Evolutionary conservation across 345 rosid species (phyloP).

Genomic region (Populus alba): DNA sequence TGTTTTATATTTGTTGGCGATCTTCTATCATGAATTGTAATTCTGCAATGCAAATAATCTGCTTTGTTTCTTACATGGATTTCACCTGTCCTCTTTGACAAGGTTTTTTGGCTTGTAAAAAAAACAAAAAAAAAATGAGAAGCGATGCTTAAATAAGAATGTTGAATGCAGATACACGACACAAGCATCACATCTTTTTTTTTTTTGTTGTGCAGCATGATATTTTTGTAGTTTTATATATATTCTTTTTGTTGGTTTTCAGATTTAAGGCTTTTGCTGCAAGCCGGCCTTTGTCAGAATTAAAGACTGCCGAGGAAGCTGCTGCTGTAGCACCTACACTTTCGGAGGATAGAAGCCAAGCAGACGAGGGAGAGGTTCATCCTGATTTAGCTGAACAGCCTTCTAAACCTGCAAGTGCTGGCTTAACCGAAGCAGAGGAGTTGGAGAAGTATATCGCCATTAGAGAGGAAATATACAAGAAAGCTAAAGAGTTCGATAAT

Average conservation of each 20-base stretch:
- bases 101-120: neutral
- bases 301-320: conserved; percentile 70
- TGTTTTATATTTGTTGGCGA: neutral
- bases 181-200: neutral
- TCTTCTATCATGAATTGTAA: neutral
- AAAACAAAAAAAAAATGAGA: neutral
- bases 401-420: conserved; percentile 61
- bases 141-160: neutral
- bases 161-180: neutral
- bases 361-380: conserved; percentile 53
- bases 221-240: neutral
- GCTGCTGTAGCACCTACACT: conserved; percentile 32
- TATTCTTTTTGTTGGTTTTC: conserved; percentile 12
- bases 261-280: conserved; percentile 87
- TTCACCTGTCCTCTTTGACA: neutral
- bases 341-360: conserved; percentile 45
- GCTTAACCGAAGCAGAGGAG: conserved; percentile 82
- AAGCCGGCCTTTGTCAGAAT: conserved; percentile 74
- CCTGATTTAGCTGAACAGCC: conserved; percentile 55
- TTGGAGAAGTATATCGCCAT: conserved; percentile 75
- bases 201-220: too few species aligned
- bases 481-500: conserved; percentile 93
- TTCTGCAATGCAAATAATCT: neutral
- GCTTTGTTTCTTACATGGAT: neutral
- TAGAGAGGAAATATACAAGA: conserved; percentile 88